Conservation (phyloP, 73 alveolate species). For the Tetrahymena thermophila region DNA sequence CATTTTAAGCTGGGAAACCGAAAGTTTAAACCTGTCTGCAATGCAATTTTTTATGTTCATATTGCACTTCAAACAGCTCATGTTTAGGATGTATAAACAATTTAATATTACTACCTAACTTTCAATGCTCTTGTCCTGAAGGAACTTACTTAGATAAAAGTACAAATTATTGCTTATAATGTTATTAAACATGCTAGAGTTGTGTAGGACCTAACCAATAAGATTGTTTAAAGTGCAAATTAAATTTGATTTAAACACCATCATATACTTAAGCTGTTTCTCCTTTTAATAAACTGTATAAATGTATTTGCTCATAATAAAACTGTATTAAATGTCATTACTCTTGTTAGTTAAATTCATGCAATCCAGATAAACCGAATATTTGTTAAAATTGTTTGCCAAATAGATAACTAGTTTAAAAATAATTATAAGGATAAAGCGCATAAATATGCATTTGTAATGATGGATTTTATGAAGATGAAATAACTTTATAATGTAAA, state of each 20-base stretch:
- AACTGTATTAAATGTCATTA: neutral
- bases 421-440: neutral
- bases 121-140: neutral
- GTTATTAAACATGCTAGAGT: neutral
- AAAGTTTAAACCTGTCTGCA: neutral
- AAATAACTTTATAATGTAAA: neutral
- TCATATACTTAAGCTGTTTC: neutral
- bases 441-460: neutral
- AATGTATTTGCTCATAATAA: neutral
- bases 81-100: neutral
- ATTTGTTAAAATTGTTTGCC: neutral
- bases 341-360: neutral
- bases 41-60: neutral
- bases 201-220: neutral
- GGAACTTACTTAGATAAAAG: neutral
- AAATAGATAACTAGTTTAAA: neutral
- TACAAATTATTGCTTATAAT: neutral
- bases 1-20: neutral
- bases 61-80: neutral
- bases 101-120: neutral
- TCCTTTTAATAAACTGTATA: neutral
- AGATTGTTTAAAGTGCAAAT: neutral
- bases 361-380: neutral
- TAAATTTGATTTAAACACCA: neutral
- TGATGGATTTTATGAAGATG: neutral